These are phyloP conservation scores for Cyanidium caldarium DNA, from an alignment of 23 red algal genomes.

Conservation along the genomic window DNA sequence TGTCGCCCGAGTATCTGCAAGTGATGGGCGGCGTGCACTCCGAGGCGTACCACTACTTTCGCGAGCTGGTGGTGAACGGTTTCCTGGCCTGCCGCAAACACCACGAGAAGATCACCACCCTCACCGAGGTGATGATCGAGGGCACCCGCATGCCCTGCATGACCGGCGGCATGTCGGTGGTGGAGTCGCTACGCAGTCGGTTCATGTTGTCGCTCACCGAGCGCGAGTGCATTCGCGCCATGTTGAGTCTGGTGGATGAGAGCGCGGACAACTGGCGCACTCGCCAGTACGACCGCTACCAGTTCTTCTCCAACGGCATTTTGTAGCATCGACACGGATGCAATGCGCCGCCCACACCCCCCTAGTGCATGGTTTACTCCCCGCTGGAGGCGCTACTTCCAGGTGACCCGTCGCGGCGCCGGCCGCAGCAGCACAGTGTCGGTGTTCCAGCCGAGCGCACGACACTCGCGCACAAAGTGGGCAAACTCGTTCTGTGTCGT, in stretches of 20 bases:
- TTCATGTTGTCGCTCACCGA: constrained; percentile 71
- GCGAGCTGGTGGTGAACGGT: constrained; percentile 79
- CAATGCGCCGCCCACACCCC: background rate
- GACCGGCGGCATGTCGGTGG: constrained; percentile 56
- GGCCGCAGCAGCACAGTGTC: constrained; percentile 51
- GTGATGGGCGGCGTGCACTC: constrained; percentile 72
- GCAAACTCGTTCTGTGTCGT: constrained; percentile 48
- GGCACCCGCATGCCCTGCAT: constrained; percentile 94
- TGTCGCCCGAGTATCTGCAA: constrained; percentile 77
- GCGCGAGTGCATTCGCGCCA: constrained; percentile 61
- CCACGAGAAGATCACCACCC: constrained; percentile 70
- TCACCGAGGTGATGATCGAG: constrained; percentile 95
- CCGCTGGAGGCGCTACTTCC: background rate
- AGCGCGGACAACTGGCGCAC: constrained; percentile 75
- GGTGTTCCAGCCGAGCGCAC: constrained; percentile 37
- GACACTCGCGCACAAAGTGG: constrained; percentile 44
- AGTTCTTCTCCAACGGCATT: constrained; percentile 75
- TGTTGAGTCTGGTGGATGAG: constrained; percentile 73
- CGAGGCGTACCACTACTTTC: constrained; percentile 71
- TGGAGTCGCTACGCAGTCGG: constrained; percentile 64
- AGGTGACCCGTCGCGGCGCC: constrained; percentile 41
- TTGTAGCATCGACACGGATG: background rate
- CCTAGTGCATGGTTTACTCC: background rate
- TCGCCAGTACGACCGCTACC: constrained; percentile 78
- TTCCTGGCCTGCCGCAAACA: constrained; percentile 91